Conservation (phyloP, 495 filamentous ascomycete species). For the Antarctomyces pellizariae region DNA sequence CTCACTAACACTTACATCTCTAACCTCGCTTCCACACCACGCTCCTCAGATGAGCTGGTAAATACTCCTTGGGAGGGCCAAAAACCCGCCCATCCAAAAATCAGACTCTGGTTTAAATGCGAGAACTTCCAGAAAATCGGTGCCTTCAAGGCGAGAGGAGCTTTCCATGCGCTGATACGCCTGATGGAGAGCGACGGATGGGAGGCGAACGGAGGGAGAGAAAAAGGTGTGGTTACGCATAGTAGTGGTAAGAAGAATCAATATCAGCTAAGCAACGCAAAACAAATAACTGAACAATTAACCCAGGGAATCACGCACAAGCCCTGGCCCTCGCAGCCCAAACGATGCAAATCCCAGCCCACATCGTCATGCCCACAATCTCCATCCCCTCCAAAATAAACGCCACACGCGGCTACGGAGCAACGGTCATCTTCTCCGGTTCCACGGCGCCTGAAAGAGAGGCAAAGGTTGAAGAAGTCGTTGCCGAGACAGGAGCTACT, state of each 20-base stretch:
- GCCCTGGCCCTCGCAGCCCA: slow-evolving; percentile 72
- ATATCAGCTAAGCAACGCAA: slow-evolving; percentile 1
- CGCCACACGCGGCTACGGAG: slow-evolving; percentile 52
- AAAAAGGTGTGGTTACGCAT: slow-evolving; percentile 72
- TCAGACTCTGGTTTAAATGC: slow-evolving; percentile 84
- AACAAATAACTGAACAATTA: slow-evolving; percentile 1
- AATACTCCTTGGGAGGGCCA: slow-evolving; percentile 34
- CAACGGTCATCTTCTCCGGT: slow-evolving; percentile 62
- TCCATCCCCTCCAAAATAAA: slow-evolving; percentile 68
- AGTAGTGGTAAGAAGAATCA: slow-evolving; percentile 42
- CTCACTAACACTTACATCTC: slow-evolving; percentile 55
- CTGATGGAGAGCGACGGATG: slow-evolving; percentile 40
- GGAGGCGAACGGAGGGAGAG: slow-evolving; percentile 22
- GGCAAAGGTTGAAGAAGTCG: slow-evolving; percentile 41
- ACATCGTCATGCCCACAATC: slow-evolving; percentile 81
- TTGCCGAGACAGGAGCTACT: slow-evolving; percentile 43
- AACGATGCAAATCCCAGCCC: slow-evolving; percentile 31
- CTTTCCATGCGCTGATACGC: slow-evolving; percentile 68
- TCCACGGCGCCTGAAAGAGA: slow-evolving; percentile 62
- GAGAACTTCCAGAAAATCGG: slow-evolving; percentile 83
- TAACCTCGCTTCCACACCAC: slow-evolving; percentile 48
- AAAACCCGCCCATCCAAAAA: slow-evolving; percentile 32
- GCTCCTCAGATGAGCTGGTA: slow-evolving; percentile 21
- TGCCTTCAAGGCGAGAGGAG: slow-evolving; percentile 81
- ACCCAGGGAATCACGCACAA: slow-evolving; percentile 79